Conservation (phyloP, 257 asterid genomes). For the Scutellaria baicalensis region DNA sequence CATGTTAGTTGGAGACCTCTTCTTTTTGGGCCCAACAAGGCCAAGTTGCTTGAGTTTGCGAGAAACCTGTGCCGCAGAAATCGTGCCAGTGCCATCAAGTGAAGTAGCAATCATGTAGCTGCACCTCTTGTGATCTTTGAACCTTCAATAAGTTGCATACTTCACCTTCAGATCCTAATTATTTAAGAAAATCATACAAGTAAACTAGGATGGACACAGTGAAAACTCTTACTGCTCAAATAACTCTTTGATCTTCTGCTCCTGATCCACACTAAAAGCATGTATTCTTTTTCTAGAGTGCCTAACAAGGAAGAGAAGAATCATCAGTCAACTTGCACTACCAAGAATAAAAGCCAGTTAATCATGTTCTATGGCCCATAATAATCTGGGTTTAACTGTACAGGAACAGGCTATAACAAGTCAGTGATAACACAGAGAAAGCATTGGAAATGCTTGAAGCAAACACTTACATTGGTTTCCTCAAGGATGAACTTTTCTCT, state of each 20-base stretch:
- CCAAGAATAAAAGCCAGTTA: background rate
- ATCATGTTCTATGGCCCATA: background rate
- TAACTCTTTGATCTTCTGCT: conserved; percentile 68
- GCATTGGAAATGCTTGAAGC: conserved; percentile 12
- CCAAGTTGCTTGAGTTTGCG: conserved; percentile 93
- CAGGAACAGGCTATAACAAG: conserved; percentile 8
- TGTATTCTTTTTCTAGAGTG: conserved; percentile 67
- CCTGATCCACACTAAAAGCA: conserved; percentile 70
- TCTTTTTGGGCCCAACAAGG: conserved; percentile 46
- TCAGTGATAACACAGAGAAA: background rate
- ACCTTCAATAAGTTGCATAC: conserved; percentile 43
- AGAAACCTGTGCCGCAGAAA: conserved; percentile 65
- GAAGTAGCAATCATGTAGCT: conserved; percentile 85
- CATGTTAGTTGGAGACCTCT: conserved; percentile 34
- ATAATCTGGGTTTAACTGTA: background rate
- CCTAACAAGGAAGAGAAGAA: conserved; percentile 34
- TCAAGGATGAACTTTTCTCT: conserved; percentile 32
- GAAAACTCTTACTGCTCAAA: conserved; percentile 71
- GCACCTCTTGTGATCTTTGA: conserved; percentile 78
- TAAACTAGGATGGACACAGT: conserved; percentile 3
- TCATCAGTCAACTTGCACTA: background rate
- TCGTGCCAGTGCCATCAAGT: conserved; percentile 55
- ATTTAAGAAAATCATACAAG: background rate
- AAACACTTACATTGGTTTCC: conserved; percentile 58
- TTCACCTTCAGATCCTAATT: conserved; percentile 15